Evolutionary conservation across 2,329 filamentous ascomycete species (phyloP).

Genomic region (Lecanicillium sp.): DNA sequence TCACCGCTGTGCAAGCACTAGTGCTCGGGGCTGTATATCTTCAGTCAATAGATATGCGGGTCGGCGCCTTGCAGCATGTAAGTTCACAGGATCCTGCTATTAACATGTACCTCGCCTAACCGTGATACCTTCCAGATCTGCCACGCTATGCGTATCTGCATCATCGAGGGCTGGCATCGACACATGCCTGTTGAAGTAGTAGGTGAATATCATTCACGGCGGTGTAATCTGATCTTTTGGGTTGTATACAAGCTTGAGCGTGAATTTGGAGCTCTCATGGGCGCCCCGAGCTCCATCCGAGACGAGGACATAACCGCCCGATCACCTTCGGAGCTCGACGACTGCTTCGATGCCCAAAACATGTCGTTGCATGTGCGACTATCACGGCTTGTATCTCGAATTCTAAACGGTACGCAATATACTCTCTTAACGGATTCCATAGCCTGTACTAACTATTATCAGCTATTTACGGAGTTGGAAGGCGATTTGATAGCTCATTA

Average conservation of each 20-base stretch:
- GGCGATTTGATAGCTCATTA: slow-evolving; percentile 19
- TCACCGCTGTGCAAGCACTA: slow-evolving; percentile 23
- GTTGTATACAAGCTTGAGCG: slow-evolving; percentile 21
- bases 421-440: not conserved
- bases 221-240: slow-evolving; percentile 22
- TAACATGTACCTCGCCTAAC: no score
- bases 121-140: slow-evolving; percentile 17
- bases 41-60: slow-evolving; percentile 27
- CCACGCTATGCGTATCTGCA: slow-evolving; percentile 23
- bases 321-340: slow-evolving; percentile 18
- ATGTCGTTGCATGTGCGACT: slow-evolving; percentile 19
- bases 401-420: slow-evolving; percentile 9
- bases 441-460: no score
- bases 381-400: slow-evolving; percentile 15
- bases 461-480: slow-evolving; percentile 16
- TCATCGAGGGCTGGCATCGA: slow-evolving; percentile 21
- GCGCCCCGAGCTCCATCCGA: slow-evolving; percentile 18
- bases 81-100: no score
- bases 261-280: slow-evolving; percentile 19
- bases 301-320: slow-evolving; percentile 23
- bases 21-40: slow-evolving; percentile 24
- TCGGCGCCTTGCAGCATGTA: slow-evolving; percentile 25
- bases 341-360: slow-evolving; percentile 16
- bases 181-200: slow-evolving; percentile 17
- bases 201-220: slow-evolving; percentile 15